Evolutionary conservation across 2,329 filamentous ascomycete species (phyloP), one percentile per base, ranked within the genome.

Genomic region (Claviceps monticola): DNA sequence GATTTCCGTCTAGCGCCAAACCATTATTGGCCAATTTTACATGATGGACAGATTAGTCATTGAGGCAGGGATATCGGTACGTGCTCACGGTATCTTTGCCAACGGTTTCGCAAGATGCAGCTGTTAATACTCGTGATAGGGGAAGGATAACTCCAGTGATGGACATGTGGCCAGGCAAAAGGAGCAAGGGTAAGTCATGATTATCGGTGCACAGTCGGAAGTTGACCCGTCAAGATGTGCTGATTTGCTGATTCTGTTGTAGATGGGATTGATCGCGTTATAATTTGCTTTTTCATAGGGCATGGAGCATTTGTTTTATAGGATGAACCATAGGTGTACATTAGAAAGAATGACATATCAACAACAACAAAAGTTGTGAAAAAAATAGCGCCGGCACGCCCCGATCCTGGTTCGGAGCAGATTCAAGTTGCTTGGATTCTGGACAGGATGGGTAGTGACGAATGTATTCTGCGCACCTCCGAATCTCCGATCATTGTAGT

Each of bases 1-100:
- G 19, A 46, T 46, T 17, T 14, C 26, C 26, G 2, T 46, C 16
- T 50, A 97, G 93, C 84, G 93, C 66, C 93, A 97, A 84, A 94
- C 91, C 11, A 78, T 93, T 49, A 81, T 98, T 63, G 94, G 89
- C 65, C 87, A 95, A 66, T 97, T 97, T 71, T 97, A 88, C 72
- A 86, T 96, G 70, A 69, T 94, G 56, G 90, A 97, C 64, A 78
- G 82, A 63, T 77, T 98, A 68, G 93, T 98, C 14, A 87, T 98
- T 0, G 93, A 98, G 69, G 86, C 86, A 17, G 84, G 87, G 54
- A 84, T 88, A 67, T 81, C 84, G 61, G 84, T 88, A 76, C 43
- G 58, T 36, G 6, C 9, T 47, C 11, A 26, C n/a, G 16, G 21
- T 26, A 37, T n/a, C 26, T 41, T 21, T 16, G 34, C 19, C 36